These are phyloP conservation scores for Pichia sp. DNA, from an alignment of 1,139 yeast genomes.

Conservation along the genomic window DNA sequence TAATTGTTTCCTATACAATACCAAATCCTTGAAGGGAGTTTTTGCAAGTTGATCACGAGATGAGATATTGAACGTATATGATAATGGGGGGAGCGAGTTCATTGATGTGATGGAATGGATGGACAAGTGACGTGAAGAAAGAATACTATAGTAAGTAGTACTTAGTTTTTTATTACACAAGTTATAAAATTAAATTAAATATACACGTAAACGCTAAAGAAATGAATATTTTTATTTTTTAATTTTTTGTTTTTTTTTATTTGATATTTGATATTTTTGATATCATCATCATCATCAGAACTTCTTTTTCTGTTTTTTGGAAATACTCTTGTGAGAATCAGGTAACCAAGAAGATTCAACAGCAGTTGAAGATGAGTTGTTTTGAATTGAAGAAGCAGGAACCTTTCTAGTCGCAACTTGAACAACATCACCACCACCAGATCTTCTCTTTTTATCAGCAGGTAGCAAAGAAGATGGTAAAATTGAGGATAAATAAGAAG, in stretches of 20 bases:
- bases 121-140: too few species aligned
- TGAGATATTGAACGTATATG: conserved; percentile 1
- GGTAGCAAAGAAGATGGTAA: conserved; percentile 31
- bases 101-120: too few species aligned
- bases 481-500: conserved; percentile 34
- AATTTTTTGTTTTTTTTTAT: too few species aligned
- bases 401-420: conserved; percentile 10
- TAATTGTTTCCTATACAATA: conserved; percentile 10
- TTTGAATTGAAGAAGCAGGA: not conserved
- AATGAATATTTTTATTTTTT: not conserved
- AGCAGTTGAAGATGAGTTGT: conserved; percentile 25
- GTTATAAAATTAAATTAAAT: not conserved
- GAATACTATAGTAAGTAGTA: not conserved
- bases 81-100: conserved; percentile 1
- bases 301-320: conserved; percentile 15
- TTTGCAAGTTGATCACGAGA: conserved; percentile 6
- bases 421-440: conserved; percentile 26
- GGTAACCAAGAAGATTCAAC: conserved; percentile 58
- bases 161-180: not conserved
- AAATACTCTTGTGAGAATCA: conserved; percentile 33
- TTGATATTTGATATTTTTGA: too few species aligned
- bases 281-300: not conserved
- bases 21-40: conserved; percentile 4
- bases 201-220: not conserved
- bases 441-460: conserved; percentile 32